phyloP scores from a whole-genome alignment of 306 rosid species.

The Inga laurina region DNA sequence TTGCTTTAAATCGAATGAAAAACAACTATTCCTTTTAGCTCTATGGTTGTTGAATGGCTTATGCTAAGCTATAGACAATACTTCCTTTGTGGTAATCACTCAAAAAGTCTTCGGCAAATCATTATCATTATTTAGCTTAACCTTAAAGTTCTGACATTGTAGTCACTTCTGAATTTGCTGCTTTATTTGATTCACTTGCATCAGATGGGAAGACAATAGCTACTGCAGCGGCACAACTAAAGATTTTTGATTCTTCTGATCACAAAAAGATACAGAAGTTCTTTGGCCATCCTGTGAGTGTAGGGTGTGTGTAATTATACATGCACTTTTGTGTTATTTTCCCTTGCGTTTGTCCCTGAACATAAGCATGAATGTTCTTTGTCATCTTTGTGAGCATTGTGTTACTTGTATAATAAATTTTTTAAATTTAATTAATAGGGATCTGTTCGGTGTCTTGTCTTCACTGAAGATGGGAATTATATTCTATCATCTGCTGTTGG shows the following conservation, averaged over 20 bases:
- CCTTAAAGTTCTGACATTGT: slow-evolving; percentile 13
- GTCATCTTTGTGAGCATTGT: slow-evolving; percentile 30
- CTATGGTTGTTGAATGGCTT: slow-evolving; percentile 10
- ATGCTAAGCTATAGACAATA: slow-evolving; percentile 9
- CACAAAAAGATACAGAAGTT: slow-evolving; percentile 79
- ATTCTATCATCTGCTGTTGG: slow-evolving; percentile 83
- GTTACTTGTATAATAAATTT: slow-evolving; percentile 21
- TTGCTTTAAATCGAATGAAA: slow-evolving; percentile 16
- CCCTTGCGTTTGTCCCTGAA: slow-evolving; percentile 16
- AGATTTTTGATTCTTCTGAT: slow-evolving; percentile 64
- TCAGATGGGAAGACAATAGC: slow-evolving; percentile 88
- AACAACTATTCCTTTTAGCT: slow-evolving; percentile 4
- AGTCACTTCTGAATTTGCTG: slow-evolving; percentile 38
- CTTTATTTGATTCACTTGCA: slow-evolving; percentile 26
- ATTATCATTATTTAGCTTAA: slow-evolving; percentile 33
- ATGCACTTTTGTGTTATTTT: background rate
- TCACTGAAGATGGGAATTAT: slow-evolving; percentile 84
- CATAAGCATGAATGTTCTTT: background rate
- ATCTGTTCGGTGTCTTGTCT: slow-evolving; percentile 78
- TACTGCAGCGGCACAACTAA: slow-evolving; percentile 86
- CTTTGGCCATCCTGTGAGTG: slow-evolving; percentile 98
- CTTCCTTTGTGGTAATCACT: slow-evolving; percentile 6
- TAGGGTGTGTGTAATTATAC: slow-evolving; percentile 1
- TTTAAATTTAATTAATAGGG: slow-evolving; percentile 58
- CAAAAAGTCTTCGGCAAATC: slow-evolving; percentile 26